Evolutionary conservation across 2,329 filamentous ascomycete genomes (phyloP).

Genomic region (Thelonectria olida): DNA sequence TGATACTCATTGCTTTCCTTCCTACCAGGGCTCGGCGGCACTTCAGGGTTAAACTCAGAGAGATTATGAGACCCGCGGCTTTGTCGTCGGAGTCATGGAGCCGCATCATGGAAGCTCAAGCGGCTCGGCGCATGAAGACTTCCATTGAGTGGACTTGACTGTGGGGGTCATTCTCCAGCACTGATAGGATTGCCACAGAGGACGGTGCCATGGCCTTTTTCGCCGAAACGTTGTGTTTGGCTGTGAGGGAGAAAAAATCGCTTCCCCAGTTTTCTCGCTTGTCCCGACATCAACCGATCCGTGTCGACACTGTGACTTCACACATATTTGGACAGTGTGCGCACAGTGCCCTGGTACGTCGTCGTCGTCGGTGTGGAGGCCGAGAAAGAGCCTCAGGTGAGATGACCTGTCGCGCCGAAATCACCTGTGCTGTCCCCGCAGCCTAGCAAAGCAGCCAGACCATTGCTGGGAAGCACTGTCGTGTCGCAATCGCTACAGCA

Average conservation of each 20-base stretch:
- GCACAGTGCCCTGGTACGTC: constrained; percentile 18
- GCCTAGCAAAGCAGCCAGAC: constrained; percentile 7
- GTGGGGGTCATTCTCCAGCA: constrained; percentile 17
- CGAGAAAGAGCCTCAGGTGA: constrained; percentile 30
- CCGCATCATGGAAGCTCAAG: background rate
- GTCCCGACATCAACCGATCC: constrained; percentile 40
- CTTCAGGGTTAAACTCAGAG: background rate
- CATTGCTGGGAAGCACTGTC: constrained; percentile 6
- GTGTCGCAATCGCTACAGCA: constrained; percentile 16
- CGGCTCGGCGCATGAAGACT: constrained; percentile 20
- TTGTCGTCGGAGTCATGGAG: background rate
- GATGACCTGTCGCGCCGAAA: constrained; percentile 35
- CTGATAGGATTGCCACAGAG: constrained; percentile 4
- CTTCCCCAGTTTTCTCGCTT: constrained; percentile 25
- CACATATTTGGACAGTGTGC: constrained; percentile 16
- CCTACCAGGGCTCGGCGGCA: constrained; percentile 5
- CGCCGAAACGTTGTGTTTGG: background rate
- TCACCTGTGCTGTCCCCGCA: constrained; percentile 29
- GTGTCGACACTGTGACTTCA: constrained; percentile 23
- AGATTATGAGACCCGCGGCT: constrained; percentile 3
- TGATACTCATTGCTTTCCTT: background rate
- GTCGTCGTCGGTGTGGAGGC: constrained; percentile 26
- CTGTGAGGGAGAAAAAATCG: constrained; percentile 4
- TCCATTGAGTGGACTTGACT: background rate
- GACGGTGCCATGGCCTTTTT: background rate